Conservation (phyloP, 305 asterid species). For the Euphrasia arctica region DNA sequence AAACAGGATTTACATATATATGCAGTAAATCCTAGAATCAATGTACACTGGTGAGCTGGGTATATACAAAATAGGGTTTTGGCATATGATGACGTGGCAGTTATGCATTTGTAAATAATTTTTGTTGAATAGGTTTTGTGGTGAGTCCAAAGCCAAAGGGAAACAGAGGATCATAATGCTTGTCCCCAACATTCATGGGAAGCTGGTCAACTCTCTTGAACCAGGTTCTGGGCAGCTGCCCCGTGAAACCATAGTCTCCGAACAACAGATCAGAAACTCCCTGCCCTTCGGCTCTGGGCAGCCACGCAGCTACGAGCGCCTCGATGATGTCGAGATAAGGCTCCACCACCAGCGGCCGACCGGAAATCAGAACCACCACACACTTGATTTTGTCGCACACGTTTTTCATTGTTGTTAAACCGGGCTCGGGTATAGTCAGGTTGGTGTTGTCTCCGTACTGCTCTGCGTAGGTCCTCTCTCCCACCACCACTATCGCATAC, state of each 20-base stretch:
- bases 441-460: background rate
- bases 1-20: too few species aligned
- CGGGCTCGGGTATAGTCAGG: conserved; percentile 1
- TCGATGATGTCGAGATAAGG: background rate
- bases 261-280: background rate
- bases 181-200: conserved; percentile 5
- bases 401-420: background rate
- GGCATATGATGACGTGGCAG: too few species aligned
- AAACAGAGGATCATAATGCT: conserved; percentile 7
- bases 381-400: conserved; percentile 8
- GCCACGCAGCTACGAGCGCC: conserved; percentile 1
- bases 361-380: background rate
- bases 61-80: too few species aligned
- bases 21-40: too few species aligned
- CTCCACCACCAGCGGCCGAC: background rate
- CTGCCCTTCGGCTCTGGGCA: conserved; percentile 6
- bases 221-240: background rate
- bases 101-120: too few species aligned
- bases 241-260: background rate
- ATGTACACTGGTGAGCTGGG: too few species aligned
- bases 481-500: conserved; percentile 32
- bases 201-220: conserved; percentile 7
- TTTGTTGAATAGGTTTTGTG: background rate
- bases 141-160: conserved; percentile 5
- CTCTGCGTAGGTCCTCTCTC: conserved; percentile 21